A percentile compares a stretch with the other conserved stretches of the same genome.
Evolutionary conservation across 1,139 yeast genomes (phyloP).

Genomic region (Lodderomyces oxycetoniae): DNA sequence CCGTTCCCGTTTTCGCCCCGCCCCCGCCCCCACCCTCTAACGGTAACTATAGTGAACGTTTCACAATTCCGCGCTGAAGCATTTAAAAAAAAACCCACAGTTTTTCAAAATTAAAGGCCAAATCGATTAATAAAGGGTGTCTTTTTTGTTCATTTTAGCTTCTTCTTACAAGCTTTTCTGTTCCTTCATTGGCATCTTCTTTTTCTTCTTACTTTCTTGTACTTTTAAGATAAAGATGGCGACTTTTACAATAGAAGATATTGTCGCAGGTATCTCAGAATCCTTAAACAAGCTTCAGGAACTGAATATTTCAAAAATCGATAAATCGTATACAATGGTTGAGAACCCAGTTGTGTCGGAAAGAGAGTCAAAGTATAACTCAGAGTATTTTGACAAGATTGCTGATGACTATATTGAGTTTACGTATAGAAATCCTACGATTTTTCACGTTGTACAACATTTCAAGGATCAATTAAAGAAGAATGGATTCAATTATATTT

Average conservation of each 20-base stretch:
- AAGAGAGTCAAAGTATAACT: conserved; percentile 14
- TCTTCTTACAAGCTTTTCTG: not conserved
- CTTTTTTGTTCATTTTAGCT: no score
- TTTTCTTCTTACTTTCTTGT: not conserved
- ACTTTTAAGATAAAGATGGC: conserved; percentile 1
- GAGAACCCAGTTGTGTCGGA: no score
- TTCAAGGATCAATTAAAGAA: conserved; percentile 23
- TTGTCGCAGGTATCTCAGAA: conserved; percentile 6
- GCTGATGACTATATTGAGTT: conserved; percentile 34
- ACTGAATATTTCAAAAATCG: no score
- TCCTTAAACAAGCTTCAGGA: conserved; percentile 8
- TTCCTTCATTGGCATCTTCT: not conserved
- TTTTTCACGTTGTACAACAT: conserved; percentile 35
- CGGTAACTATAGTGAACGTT: no score
- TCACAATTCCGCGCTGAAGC: no score
- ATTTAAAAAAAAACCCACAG: no score
- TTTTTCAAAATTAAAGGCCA: no score
- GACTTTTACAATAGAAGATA: conserved; percentile 6
- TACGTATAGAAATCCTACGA: conserved; percentile 39
- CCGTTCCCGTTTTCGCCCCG: no score
- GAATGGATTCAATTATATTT: conserved; percentile 28
- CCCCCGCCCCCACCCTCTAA: no score
- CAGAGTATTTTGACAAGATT: conserved; percentile 29
- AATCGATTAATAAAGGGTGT: no score
- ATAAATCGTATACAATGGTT: no score